A percentile compares a stretch with the other conserved stretches of the same genome.
These are phyloP conservation scores for Phanerodontia chrysosporium DNA, from an alignment of 768 basidiomycete species.

Conservation along the genomic window DNA sequence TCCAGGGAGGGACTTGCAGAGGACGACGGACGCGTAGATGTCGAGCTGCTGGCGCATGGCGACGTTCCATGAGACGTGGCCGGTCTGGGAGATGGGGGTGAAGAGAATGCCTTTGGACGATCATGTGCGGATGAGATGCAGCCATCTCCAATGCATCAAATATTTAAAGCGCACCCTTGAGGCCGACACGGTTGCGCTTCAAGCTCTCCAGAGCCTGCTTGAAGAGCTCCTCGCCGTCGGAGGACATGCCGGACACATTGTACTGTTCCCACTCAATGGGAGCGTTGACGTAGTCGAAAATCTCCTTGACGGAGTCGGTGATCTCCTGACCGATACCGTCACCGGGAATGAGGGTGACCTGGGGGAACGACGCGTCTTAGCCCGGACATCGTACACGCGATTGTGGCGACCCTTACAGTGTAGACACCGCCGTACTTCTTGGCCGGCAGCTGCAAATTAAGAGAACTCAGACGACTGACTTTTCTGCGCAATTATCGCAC, in stretches of 20 bases:
- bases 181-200: slow-evolving; percentile 94
- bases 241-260: slow-evolving; percentile 94
- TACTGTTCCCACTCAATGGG: slow-evolving; percentile 99
- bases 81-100: slow-evolving; percentile 93
- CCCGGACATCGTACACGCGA: not conserved
- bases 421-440: slow-evolving; percentile 88
- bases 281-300: slow-evolving; percentile 95
- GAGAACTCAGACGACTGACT: not conserved
- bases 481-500: not conserved
- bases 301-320: slow-evolving; percentile 97
- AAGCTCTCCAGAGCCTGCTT: slow-evolving; percentile 97
- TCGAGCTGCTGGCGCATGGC: slow-evolving; percentile 99
- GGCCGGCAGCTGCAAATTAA: slow-evolving; percentile 57
- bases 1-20: slow-evolving; percentile 97
- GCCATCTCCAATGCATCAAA: not conserved
- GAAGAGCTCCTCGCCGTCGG: slow-evolving; percentile 91
- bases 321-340: slow-evolving; percentile 98
- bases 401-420: slow-evolving; percentile 50
- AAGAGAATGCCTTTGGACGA: slow-evolving; percentile 84
- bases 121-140: not conserved
- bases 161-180: slow-evolving; percentile 66
- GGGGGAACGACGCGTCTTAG: slow-evolving; percentile 10
- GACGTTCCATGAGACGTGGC: slow-evolving; percentile 99
- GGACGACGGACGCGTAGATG: slow-evolving; percentile 96
- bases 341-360: slow-evolving; percentile 97